These are phyloP conservation scores for Neonectria faginata DNA, from an alignment of 2,329 filamentous ascomycete genomes.

Conservation along the genomic window DNA sequence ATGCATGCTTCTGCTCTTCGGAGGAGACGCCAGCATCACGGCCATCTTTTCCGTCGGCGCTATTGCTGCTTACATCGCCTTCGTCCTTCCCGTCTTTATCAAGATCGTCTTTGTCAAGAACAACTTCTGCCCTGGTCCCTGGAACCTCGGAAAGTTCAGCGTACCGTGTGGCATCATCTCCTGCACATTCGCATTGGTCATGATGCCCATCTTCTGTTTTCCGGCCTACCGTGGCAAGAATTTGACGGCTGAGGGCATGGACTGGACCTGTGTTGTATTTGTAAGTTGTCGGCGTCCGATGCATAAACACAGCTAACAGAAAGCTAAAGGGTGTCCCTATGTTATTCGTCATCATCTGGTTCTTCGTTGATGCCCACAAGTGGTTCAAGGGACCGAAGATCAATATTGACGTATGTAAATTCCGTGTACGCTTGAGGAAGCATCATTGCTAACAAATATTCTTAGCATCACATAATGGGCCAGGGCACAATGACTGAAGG, in stretches of 20 bases:
- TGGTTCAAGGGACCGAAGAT: constrained; percentile 32
- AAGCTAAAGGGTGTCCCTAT: constrained; percentile 11
- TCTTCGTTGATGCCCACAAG: constrained; percentile 28
- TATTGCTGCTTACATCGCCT: constrained; percentile 27
- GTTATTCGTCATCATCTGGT: constrained; percentile 19
- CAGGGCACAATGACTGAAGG: constrained; percentile 9
- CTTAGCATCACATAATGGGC: constrained; percentile 19
- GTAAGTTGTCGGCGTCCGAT: constrained; percentile 4
- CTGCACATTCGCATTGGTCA: constrained; percentile 22
- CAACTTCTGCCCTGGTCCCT: constrained; percentile 29
- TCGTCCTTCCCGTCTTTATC: constrained; percentile 29
- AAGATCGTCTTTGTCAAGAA: constrained; percentile 29
- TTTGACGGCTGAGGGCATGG: constrained; percentile 27
- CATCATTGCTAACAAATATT: neutral
- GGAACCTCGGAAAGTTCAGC: constrained; percentile 28
- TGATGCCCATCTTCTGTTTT: constrained; percentile 33
- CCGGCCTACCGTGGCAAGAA: constrained; percentile 11
- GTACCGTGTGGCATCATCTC: constrained; percentile 18
- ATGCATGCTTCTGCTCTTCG: constrained; percentile 28
- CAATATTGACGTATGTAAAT: constrained; percentile 17
- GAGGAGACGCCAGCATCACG: constrained; percentile 26
- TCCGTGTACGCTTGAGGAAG: neutral
- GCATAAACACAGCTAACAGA: neutral
- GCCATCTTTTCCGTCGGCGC: constrained; percentile 31
- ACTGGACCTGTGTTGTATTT: constrained; percentile 30